Evolutionary conservation across 495 filamentous ascomycete genomes (phyloP), one percentile per base, ranked within the genome.

Genomic region (Pseudotulostoma volvatum): DNA sequence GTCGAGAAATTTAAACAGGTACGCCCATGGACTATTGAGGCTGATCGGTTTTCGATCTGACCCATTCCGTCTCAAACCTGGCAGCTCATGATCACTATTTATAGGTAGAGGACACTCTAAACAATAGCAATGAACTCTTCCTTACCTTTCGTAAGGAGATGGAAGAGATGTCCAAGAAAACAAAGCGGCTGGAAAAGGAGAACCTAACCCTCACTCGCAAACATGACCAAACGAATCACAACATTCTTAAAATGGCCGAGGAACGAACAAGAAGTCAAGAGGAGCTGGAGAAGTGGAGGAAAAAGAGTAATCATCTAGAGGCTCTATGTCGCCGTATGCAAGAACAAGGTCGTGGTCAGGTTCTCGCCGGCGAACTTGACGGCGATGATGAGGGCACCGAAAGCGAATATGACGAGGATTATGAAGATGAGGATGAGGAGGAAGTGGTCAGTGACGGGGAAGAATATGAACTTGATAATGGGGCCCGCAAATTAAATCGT

Each of bases 1-100:
- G 92, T 96, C 7, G 90, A 97, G 57, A 97, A 97, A 59, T 97
- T 96, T 64, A 96, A 96, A 64, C 90, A 97, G 81, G 90, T 95
- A 76, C 56, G 76, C 54, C 39, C 36, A 37, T 53, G 34, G 36
- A 37, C 34, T n/a, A n/a, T n/a, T n/a, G n/a, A n/a, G n/a, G n/a
- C n/a, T n/a, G n/a, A n/a, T n/a, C n/a, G n/a, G n/a, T n/a, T n/a
- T n/a, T n/a, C n/a, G n/a, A n/a, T n/a, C n/a, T n/a, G n/a, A n/a
- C n/a, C n/a, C n/a, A n/a, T n/a, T n/a, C n/a, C n/a, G n/a, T n/a
- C n/a, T n/a, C n/a, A n/a, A n/a, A n/a, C n/a, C n/a, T n/a, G n/a
- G n/a, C n/a, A 30, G n/a, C 40, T 40, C 35, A 40, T 50, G 42
- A 42, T 48, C 54, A 49, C 52, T 47, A 40, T 45, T 42, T 30